Evolutionary conservation across 1,139 yeast genomes (phyloP), one percentile per base, ranked within the genome.

Genomic region (Lizanozyma gosingica): DNA sequence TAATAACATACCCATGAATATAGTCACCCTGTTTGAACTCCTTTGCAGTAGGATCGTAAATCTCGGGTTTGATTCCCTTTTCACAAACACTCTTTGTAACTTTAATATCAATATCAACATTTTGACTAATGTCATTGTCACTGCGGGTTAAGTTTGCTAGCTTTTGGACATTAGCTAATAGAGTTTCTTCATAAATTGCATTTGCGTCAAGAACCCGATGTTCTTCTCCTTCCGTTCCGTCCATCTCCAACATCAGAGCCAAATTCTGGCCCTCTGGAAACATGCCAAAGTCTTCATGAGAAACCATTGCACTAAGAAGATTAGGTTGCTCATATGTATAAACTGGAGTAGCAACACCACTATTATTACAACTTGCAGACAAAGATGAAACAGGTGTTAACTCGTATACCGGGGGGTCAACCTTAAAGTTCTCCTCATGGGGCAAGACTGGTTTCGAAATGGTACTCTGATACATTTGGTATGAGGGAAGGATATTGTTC

Each of bases 11-110:
- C 1, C 86, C 86, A 46, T 71, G 65, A n/a, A 79, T 61, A 11
- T 63, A 54, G 49, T 78, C 83, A 16, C 81, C 80, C 8, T 77
- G 73, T 11, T 71, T 71, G 47, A 67, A 77, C 47, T 74, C 80
- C 42, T 64, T 63, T 17, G 6, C 29, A 6, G 29, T 6, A 22
- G 63, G 55, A 40, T 62, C 64, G 17, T 57, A 50, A 18, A 52
- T 35, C 11, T 47, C 48, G 3, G 66, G 64, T 27, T 52, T 47
- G 2, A 62, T 60, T 1, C 74, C 75, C 49, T 63, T 65, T 45
- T 65, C 71, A 41, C 73, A 63, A 15, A 70, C 71, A 34, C 62
- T 57, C 38, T 61, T 62, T n/a, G 75, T 69, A 17, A 68, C 60
- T 14, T 52, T 50, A 29, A 69, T 59, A 37, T 59, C 51, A 8